Evolutionary conservation across 352 stramenopile genomes (phyloP), one percentile per base, ranked within the genome.

Genomic region (Phytopythium sindhum): DNA sequence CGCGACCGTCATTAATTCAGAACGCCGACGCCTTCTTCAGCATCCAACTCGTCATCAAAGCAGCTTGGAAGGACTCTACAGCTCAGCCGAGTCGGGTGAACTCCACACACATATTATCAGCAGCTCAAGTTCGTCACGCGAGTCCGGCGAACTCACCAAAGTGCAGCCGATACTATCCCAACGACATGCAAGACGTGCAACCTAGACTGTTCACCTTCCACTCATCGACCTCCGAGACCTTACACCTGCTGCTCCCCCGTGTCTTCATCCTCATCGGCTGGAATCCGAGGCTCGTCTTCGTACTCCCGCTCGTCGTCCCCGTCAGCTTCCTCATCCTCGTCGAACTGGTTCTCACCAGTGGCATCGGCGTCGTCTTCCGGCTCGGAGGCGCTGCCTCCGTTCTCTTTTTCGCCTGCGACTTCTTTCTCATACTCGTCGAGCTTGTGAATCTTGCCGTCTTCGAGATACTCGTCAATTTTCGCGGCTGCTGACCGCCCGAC

Each of bases 81-180:
- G 57, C 57, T 91, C 78, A 0, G 56, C 80, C 19, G 80, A 91
- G 67, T 88, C 80, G 0, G 81, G 80, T 42, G 80, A 93, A 56
- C 63, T 90, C 2, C 33, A 37, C 26, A 31, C 53, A 26, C 54
- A 19, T 60, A 23, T 45, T 50, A 50, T 60, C 33, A 19, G 39
- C 35, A 60, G 64, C 19, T n/a, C 28, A 15, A 69, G 55, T 21
- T 77, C 64, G 33, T 78, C 73, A 12, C 29, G 75, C 42, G 70
- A 78, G 63, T 74, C 63, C 23, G 68, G 65, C 28, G 67, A 78
- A 62, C 19, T 76, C 23, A 4, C n/a, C 15, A 47, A 23, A 29
- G 35, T 60, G 35, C 33, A 35, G 24, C 23, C 35, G n/a, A 4
- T 59, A 3, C 53, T 59, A 29, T 7, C 29, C 31, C 19, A 47